Evolutionary conservation across 331 rosid species (phyloP).

Genomic region (Pyracantha coccinea): DNA sequence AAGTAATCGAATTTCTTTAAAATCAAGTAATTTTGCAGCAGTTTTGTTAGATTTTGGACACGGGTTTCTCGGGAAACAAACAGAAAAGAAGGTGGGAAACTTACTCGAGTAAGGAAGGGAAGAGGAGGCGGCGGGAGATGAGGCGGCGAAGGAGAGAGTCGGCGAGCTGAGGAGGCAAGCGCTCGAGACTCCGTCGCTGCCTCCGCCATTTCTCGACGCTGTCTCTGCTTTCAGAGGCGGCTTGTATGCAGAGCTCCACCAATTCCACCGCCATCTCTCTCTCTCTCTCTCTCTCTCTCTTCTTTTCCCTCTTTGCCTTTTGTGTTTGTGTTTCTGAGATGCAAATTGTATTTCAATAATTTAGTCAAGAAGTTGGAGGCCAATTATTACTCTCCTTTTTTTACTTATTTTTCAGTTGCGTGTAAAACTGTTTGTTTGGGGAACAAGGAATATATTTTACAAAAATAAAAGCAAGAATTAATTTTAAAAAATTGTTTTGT

Average conservation of each 20-base stretch:
- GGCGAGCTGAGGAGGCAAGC: constrained; percentile 68
- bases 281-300: neutral
- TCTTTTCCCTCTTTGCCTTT: too few species aligned
- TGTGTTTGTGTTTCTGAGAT: too few species aligned
- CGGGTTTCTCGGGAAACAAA: neutral
- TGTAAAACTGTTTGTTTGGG: too few species aligned
- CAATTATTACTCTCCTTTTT: too few species aligned
- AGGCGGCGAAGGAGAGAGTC: constrained; percentile 74
- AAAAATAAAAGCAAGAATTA: too few species aligned
- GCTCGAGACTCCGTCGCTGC: constrained; percentile 68
- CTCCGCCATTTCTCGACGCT: constrained; percentile 63
- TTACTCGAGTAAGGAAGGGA: constrained; percentile 82
- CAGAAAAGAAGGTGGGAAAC: neutral
- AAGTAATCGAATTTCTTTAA: neutral
- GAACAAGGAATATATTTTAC: too few species aligned
- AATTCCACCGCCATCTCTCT: constrained; percentile 27
- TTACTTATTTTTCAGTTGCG: too few species aligned
- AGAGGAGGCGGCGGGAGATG: constrained; percentile 54
- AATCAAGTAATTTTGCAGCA: neutral
- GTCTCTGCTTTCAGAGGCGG: constrained; percentile 51
- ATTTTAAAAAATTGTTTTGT: too few species aligned
- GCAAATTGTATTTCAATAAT: too few species aligned
- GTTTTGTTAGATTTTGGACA: neutral
- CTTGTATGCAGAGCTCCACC: constrained; percentile 51
- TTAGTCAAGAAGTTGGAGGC: too few species aligned